Evolutionary conservation across 2,329 filamentous ascomycete genomes (phyloP).

Genomic region (Colletotrichum euphorbiae): DNA sequence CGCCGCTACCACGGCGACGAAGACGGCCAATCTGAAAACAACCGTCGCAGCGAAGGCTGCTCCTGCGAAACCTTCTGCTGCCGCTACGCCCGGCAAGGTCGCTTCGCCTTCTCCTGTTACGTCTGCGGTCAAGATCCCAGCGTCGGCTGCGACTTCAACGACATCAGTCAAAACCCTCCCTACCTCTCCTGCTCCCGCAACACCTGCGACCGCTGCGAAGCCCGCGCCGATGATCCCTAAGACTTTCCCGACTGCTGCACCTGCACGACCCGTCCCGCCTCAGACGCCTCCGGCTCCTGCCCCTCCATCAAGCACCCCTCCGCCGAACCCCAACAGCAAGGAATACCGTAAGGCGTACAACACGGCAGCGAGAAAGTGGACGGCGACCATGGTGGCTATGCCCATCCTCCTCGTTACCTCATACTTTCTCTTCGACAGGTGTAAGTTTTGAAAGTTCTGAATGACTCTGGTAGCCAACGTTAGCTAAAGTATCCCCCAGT

Average conservation of each 20-base stretch:
- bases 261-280: conserved; percentile 1
- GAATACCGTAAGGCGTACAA: conserved; percentile 59
- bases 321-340: conserved; percentile 49
- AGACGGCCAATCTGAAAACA: not conserved
- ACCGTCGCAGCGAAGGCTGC: not conserved
- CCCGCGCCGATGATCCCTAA: not conserved
- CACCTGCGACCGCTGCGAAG: not conserved
- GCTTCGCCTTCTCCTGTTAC: not conserved
- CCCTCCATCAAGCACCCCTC: conserved; percentile 1
- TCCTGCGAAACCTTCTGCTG: not conserved
- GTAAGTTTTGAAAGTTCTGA: conserved; percentile 49
- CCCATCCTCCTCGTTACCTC: conserved; percentile 67
- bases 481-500: conserved; percentile 42
- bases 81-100: not conserved
- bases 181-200: not conserved
- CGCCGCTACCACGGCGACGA: not conserved
- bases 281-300: not conserved
- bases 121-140: not conserved
- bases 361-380: conserved; percentile 58
- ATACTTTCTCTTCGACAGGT: conserved; percentile 63
- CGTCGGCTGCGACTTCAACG: not conserved
- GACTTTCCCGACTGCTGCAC: not conserved
- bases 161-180: not conserved
- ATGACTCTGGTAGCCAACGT: not conserved
- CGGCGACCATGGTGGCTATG: conserved; percentile 61